These are phyloP conservation scores for Pholiota microspora DNA, from an alignment of 768 basidiomycete genomes.

Conservation along the genomic window DNA sequence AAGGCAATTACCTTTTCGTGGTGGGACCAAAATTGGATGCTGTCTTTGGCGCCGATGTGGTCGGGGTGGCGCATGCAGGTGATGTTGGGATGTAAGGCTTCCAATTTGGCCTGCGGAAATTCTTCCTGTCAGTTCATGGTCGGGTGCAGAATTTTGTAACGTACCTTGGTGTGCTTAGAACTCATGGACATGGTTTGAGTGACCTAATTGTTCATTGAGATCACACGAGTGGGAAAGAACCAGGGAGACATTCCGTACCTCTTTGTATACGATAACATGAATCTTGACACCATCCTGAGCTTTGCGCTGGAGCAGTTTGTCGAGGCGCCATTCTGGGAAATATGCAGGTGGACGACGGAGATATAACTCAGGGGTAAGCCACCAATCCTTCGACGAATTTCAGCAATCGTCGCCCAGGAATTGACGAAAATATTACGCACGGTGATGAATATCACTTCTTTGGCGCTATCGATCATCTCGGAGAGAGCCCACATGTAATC, in stretches of 20 bases:
- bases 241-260: constrained; percentile 53
- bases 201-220: constrained; percentile 42
- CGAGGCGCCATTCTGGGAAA: constrained; percentile 87
- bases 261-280: constrained; percentile 93
- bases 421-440: constrained; percentile 33
- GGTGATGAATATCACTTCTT: constrained; percentile 85
- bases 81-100: constrained; percentile 85
- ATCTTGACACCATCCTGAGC: constrained; percentile 91
- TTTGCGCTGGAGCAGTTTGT: constrained; percentile 80
- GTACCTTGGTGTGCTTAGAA: constrained; percentile 78
- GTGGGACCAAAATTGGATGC: constrained; percentile 87
- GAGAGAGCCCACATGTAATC: constrained; percentile 97
- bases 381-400: constrained; percentile 63
- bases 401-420: not conserved
- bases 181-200: constrained; percentile 90
- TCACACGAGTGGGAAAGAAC: not conserved
- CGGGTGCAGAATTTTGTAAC: not conserved
- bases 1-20: constrained; percentile 81
- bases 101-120: constrained; percentile 58
- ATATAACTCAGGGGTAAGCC: constrained; percentile 94
- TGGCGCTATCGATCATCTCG: constrained; percentile 81
- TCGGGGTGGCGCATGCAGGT: constrained; percentile 89
- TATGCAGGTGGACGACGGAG: constrained; percentile 88
- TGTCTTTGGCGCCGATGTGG: constrained; percentile 82
- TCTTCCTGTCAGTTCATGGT: not conserved